Evolutionary conservation across 495 filamentous ascomycete genomes (phyloP).

Genomic region (Penicillium soppii): DNA sequence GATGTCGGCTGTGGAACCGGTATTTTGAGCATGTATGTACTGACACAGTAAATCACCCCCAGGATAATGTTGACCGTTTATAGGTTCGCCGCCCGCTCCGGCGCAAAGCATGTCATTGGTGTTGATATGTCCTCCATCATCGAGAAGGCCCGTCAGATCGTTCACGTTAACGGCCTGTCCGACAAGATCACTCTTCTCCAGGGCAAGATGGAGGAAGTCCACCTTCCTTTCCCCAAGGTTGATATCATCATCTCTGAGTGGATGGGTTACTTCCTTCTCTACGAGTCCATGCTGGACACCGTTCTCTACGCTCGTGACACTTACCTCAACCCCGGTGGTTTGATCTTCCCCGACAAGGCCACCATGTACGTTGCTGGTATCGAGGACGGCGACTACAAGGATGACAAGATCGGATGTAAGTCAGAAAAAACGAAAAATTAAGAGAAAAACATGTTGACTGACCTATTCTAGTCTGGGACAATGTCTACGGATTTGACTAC

Average conservation of each 20-base stretch:
- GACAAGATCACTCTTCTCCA: conserved; percentile 86
- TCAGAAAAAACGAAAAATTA: background rate
- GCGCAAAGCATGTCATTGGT: conserved; percentile 90
- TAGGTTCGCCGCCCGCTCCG: conserved; percentile 95
- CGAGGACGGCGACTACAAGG: conserved; percentile 83
- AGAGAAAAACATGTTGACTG: background rate
- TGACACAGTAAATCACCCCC: background rate
- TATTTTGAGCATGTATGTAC: conserved; percentile 77
- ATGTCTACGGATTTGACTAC: conserved; percentile 98
- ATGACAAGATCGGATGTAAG: conserved; percentile 84
- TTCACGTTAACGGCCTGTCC: conserved; percentile 79
- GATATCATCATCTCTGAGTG: conserved; percentile 99
- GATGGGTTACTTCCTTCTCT: conserved; percentile 99
- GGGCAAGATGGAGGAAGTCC: conserved; percentile 95
- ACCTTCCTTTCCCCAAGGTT: conserved; percentile 82
- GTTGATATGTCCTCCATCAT: conserved; percentile 98
- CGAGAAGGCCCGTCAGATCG: conserved; percentile 88
- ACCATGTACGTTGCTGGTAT: conserved; percentile 88
- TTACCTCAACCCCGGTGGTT: conserved; percentile 79
- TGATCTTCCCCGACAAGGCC: conserved; percentile 89
- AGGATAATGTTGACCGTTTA: conserved; percentile 7
- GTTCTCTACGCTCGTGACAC: conserved; percentile 91
- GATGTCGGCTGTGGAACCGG: conserved; percentile 97
- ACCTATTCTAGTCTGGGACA: conserved; percentile 77
- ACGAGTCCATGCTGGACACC: conserved; percentile 97